Evolutionary conservation across 345 rosid genomes (phyloP).

Genomic region (Euphorbia tirucalli): DNA sequence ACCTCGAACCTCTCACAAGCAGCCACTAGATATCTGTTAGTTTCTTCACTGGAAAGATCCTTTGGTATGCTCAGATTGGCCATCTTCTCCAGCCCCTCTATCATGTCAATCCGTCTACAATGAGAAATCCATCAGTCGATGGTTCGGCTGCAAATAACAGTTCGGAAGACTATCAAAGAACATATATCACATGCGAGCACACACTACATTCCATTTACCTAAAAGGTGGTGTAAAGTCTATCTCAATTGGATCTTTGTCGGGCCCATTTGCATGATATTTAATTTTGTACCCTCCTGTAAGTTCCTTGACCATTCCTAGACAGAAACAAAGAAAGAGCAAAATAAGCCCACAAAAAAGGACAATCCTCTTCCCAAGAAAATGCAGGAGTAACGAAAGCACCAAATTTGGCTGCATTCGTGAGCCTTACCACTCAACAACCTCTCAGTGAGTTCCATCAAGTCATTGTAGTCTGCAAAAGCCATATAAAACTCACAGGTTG

Average conservation of each 20-base stretch:
- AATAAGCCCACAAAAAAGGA: neutral
- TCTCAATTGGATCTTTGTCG: slow-evolving; percentile 86
- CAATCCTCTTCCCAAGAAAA: neutral
- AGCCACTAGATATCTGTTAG: slow-evolving; percentile 67
- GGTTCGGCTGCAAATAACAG: neutral
- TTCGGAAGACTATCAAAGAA: neutral
- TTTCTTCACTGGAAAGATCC: slow-evolving; percentile 76
- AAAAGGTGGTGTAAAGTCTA: slow-evolving; percentile 95
- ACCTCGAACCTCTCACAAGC: slow-evolving; percentile 73
- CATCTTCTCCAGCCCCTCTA: slow-evolving; percentile 78
- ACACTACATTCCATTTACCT: slow-evolving; percentile 43
- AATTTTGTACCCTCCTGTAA: slow-evolving; percentile 87
- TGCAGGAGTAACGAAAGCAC: neutral
- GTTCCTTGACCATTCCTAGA: slow-evolving; percentile 82
- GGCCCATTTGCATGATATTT: slow-evolving; percentile 83
- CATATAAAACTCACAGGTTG: slow-evolving; percentile 98
- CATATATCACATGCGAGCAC: neutral
- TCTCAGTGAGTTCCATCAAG: slow-evolving; percentile 84
- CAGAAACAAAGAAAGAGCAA: slow-evolving; percentile 9
- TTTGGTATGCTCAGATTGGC: slow-evolving; percentile 87
- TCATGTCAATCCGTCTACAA: slow-evolving; percentile 83
- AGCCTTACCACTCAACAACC: slow-evolving; percentile 71
- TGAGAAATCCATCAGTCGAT: slow-evolving; percentile 11
- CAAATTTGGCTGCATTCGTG: neutral
- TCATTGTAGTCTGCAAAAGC: slow-evolving; percentile 97